These are phyloP conservation scores for Harringtonia lauricola DNA, from an alignment of 2,329 filamentous ascomycete genomes.

Conservation along the genomic window DNA sequence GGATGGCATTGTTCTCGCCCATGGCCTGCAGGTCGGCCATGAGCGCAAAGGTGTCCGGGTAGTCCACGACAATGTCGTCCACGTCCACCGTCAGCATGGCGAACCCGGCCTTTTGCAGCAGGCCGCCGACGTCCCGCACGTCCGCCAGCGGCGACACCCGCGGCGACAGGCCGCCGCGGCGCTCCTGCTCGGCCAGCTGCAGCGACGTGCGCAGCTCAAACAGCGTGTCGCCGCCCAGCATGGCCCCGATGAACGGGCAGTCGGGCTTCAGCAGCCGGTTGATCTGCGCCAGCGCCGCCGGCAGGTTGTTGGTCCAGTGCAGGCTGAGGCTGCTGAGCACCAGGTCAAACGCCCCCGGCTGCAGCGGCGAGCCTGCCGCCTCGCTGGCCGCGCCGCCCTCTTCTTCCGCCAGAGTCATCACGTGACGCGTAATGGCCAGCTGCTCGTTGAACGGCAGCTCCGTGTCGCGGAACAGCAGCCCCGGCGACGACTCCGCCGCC, in stretches of 20 bases:
- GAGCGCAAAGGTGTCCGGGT: slow-evolving; percentile 76
- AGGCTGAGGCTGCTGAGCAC: slow-evolving; percentile 81
- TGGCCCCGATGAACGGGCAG: slow-evolving; percentile 83
- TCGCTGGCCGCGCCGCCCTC: slow-evolving; percentile 4
- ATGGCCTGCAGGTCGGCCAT: slow-evolving; percentile 94
- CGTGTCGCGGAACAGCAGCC: slow-evolving; percentile 71
- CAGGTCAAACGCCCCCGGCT: slow-evolving; percentile 70
- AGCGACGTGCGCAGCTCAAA: slow-evolving; percentile 89
- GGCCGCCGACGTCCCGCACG: slow-evolving; percentile 78
- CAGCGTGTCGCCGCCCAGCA: slow-evolving; percentile 90
- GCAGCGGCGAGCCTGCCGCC: slow-evolving; percentile 50
- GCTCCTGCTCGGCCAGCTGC: slow-evolving; percentile 84
- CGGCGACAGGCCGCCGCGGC: slow-evolving; percentile 81
- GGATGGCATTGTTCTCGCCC: slow-evolving; percentile 85
- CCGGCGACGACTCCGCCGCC: slow-evolving; percentile 70
- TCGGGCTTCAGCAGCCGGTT: slow-evolving; percentile 85
- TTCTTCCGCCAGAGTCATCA: slow-evolving; percentile 57
- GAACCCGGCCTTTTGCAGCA: slow-evolving; percentile 81
- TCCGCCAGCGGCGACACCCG: slow-evolving; percentile 88
- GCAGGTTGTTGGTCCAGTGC: slow-evolving; percentile 97
- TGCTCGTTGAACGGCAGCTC: slow-evolving; percentile 62
- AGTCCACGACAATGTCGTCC: slow-evolving; percentile 94
- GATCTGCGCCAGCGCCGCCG: slow-evolving; percentile 71
- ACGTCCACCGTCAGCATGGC: slow-evolving; percentile 94
- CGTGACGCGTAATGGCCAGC: slow-evolving; percentile 60